A percentile compares a stretch with the other conserved stretches of the same genome.
These are phyloP conservation scores for Diaporthe sp. DNA, from an alignment of 2,329 filamentous ascomycete species.

Conservation along the genomic window DNA sequence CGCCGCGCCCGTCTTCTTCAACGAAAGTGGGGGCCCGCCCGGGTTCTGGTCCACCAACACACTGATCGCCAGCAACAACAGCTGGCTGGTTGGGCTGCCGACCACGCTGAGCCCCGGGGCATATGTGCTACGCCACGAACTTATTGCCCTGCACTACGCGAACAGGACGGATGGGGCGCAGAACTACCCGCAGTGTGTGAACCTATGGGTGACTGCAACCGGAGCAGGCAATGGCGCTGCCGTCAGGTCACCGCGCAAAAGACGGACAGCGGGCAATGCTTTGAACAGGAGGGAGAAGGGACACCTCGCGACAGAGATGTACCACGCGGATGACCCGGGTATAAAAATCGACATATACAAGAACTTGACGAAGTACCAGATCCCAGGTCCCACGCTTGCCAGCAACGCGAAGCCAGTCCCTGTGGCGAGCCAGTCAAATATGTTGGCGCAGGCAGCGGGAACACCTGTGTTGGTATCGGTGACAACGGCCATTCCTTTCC, in stretches of 20 bases:
- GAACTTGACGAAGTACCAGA: conserved; percentile 44
- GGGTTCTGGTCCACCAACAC: conserved; percentile 59
- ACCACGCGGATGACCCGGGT: conserved; percentile 45
- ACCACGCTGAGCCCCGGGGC: conserved; percentile 57
- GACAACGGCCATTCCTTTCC: conserved; percentile 44
- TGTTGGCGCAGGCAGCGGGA: conserved; percentile 42
- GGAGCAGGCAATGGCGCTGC: not conserved
- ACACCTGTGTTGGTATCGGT: conserved; percentile 47
- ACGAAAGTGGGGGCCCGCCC: conserved; percentile 41
- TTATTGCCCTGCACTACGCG: conserved; percentile 56
- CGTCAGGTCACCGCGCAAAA: not conserved
- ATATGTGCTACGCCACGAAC: conserved; percentile 69
- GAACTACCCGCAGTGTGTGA: conserved; percentile 51
- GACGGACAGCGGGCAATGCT: conserved; percentile 24
- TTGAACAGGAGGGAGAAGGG: conserved; percentile 1
- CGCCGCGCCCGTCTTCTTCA: conserved; percentile 50
- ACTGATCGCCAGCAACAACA: conserved; percentile 67
- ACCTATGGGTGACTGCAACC: conserved; percentile 47
- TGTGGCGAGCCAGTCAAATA: conserved; percentile 44
- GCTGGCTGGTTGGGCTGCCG: conserved; percentile 63
- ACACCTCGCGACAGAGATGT: conserved; percentile 46
- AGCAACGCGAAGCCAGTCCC: conserved; percentile 46
- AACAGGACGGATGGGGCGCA: conserved; percentile 46
- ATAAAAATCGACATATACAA: conserved; percentile 46
- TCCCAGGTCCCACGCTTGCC: conserved; percentile 49